Evolutionary conservation across 768 basidiomycete species (phyloP), one percentile per base, ranked within the genome.

Genomic region (Tricholoma terreum): DNA sequence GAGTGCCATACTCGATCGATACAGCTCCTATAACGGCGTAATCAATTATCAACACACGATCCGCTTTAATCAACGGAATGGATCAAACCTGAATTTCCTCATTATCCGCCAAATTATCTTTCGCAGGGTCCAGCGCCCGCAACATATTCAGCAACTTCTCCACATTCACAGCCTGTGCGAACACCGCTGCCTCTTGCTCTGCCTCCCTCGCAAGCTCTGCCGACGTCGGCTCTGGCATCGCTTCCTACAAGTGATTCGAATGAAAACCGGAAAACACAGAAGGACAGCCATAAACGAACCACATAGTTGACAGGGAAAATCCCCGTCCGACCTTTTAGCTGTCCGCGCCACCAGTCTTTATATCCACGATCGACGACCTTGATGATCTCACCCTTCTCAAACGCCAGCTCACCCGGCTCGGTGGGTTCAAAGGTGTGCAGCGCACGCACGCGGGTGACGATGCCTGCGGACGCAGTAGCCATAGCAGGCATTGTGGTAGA

Each of bases 281-380:
- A 31, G 38, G 46, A 43, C 38, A 58, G 42, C 24, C 58, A 24
- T 36, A 58, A 35, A 80, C 87, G 6, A 64, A 92, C 92, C 63
- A 98, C 93, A 75, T 98, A 97, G 70, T 96, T 97, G 17, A 96
- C 92, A 0, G 96, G 96, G 72, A 98, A 98, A 48, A 98, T 98
- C 43, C 94, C 94, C 2, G 94, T 93, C 57, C 90, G 77, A 0
- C 92, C 94, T 66, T 86, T 90, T 45, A 95, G 71, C 63, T 97
- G 94, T 0, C 96, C 96, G 21, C 92, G 75, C 93, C 94, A 98
- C 96, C 96, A 98, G 68, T 97, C 94, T 64, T 92, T 89, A 71
- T 96, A 96, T 21, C 88, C 89, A 22, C 93, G 84, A 69, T 97
- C 94, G 21, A 98, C 86, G 12, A 98, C 95, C 66, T 94, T 93